Base-by-base conservation (phyloP, 140 eudicot species). In the Cichorium intybus region DNA sequence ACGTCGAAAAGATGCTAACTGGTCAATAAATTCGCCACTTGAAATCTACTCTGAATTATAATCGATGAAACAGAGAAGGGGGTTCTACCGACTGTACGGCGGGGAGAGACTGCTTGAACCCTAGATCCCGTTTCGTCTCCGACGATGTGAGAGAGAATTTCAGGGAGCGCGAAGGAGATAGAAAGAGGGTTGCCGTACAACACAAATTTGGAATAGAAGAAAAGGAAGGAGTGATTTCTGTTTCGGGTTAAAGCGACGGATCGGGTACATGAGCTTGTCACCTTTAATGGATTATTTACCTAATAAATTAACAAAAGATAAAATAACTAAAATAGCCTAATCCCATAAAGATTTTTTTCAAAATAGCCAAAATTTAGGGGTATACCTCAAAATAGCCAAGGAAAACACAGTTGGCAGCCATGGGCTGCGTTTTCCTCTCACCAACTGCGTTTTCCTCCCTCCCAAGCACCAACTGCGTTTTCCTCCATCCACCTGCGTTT, bases 41-140 rank as follows among this genome's bases (percentile, higher is more conserved):
- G 20, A 60, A 48, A n/a, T 18, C 20, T 48, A 50, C 5, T 23
- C 22, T 34, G 37, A 49, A 71, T n/a, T 21, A 56, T 52, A 62
- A 72, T 39, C 18, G 65, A 72, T 43, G 71, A 72, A 51, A 72
- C 64, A 29, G 57, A 63, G 23, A 62, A 62, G 18, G 29, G 29
- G n/a, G 77, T 27, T 54, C 56, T 71, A 71, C 76, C 76, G 50
- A 51, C 51, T 61, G 56, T 23, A 71, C 46, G 69, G 61, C 55
- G 45, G 66, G 29, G 6, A 35, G 69, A 50, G 55, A 41, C 17
- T 51, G 68, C n/a, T 58, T 21, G 60, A 70, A 70, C 68, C 75
- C 75, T 70, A 70, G 62, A 71, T 60, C 54, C 76, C 60, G 62
- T 35, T 49, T 58, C 76, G 69, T 60, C 62, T 61, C 70, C 56